A percentile compares a stretch with the other conserved stretches of the same genome.
phyloP scores from a whole-genome alignment of 176 grass and related monocot genomes.

The Metroxylon sagu region DNA sequence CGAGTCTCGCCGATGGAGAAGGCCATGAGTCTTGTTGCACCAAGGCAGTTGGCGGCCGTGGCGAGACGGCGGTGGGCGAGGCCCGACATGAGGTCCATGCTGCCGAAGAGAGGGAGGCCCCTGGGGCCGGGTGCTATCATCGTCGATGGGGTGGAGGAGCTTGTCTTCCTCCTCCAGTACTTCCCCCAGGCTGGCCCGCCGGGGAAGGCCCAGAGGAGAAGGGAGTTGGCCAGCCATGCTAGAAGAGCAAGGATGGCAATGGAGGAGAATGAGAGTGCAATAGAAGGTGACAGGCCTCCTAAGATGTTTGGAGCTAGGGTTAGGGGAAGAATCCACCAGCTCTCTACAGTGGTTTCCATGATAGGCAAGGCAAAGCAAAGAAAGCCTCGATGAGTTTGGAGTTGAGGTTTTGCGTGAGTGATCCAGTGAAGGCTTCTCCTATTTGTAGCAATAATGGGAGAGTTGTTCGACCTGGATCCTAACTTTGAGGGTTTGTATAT shows the following conservation, averaged over 20 bases:
- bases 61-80: slow-evolving; percentile 53
- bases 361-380: too few relatives aligned
- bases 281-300: slow-evolving; percentile 27
- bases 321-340: slow-evolving; percentile 44
- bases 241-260: background rate
- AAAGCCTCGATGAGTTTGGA: too few relatives aligned
- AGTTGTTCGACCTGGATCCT: too few relatives aligned
- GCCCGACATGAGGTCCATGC: slow-evolving; percentile 69
- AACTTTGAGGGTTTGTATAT: too few relatives aligned
- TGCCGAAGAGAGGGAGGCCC: slow-evolving; percentile 71
- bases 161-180: slow-evolving; percentile 30
- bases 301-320: slow-evolving; percentile 33
- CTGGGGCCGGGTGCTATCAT: slow-evolving; percentile 27
- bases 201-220: slow-evolving; percentile 59
- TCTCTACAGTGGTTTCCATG: slow-evolving; percentile 28
- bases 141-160: background rate
- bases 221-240: background rate
- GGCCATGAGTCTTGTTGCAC: slow-evolving; percentile 67
- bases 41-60: slow-evolving; percentile 26
- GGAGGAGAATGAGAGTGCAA: too few relatives aligned
- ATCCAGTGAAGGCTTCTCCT: too few relatives aligned
- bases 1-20: slow-evolving; percentile 65
- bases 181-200: slow-evolving; percentile 74
- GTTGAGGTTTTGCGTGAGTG: too few relatives aligned
- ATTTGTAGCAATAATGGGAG: too few relatives aligned